Evolutionary conservation across 768 basidiomycete species (phyloP), one percentile per base, ranked within the genome.

Genomic region (Trametes punicea): DNA sequence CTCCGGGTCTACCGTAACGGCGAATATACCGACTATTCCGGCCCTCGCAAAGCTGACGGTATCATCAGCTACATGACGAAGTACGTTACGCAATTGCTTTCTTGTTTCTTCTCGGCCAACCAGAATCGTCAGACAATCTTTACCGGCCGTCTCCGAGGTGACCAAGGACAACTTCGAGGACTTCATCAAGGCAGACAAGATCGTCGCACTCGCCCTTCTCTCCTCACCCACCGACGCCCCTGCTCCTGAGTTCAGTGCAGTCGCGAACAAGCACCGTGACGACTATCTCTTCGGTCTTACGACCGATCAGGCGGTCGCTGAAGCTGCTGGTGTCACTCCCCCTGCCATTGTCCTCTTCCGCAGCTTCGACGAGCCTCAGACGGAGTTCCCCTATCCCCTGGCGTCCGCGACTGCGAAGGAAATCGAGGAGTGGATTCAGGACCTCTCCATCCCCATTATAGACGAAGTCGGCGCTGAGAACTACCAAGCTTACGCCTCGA

Each of bases 11-110:
- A 93, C 84, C 87, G 86, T 63, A 82, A 87, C 55, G 97, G 97
- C 44, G 81, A 82, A 23, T 69, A 86, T 20, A 71, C 78, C 1
- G 94, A 98, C 21, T 99, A 98, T 72, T 71, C 65, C 52, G 97
- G 97, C 41, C 89, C 93, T 15, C 80, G 97, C 48, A 92, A 97
- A 72, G 88, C 93, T 9, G 97, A 98, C 61, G 95, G 97, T 16
- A 99, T 99, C 67, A 76, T 96, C 69, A 85, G 85, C 72, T 97
- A 97, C 77, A 98, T 98, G 96, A 70, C 82, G 77, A 98, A 98
- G 95, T 95, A 60, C 65, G 86, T 73, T 23, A 15, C 18, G 13
- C 23, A 5, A 13, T 48, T 59, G 31, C 6, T 27, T 33, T 23
- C 16, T 25, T 42, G 36, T 55, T 23, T 49, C 6, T 42, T 55